Base-by-base conservation (phyloP, 495 filamentous ascomycete species). In the Hypoxylon lienhwacheense region DNA sequence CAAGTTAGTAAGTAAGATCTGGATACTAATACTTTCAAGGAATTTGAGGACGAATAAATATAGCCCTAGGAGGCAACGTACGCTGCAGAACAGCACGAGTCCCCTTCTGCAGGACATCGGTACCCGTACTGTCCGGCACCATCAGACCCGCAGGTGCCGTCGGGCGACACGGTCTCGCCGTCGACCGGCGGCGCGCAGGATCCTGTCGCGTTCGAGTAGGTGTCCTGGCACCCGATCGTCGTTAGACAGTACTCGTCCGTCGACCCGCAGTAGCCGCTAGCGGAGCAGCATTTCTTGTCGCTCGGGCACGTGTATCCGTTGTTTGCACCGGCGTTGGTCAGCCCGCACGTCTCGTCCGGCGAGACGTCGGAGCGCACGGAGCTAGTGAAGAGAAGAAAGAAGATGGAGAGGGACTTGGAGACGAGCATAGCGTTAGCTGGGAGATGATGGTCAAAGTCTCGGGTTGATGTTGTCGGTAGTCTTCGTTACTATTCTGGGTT, bases 201-300 rank as follows among this genome's bases (percentile, higher is more conserved):
- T 25, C 11, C 31, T 10, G 66, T 53, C 8, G 60, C 15, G 49
- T 72, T 72, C 19, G 70, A 70, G 59, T 58, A 72, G 11, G 53
- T 46, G 28, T 48, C 19, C 54, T 70, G 70, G 46, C 70, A 72
- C 4, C 68, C 66, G 10, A 46, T 58, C 10, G 68, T 65, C 19
- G 58, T 69, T 10, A 70, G 55, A 45, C 68, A 72, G 24, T 67
- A 70, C 11, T 48, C 51, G 41, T 70, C 68, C n/a, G 58, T 65
- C 8, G 64, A 35, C 19, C 70, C 70, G 42, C 70, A 72, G 55
- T 66, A 70, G 20, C 70, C 70, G 49, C 60, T 67, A 12, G 54
- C 32, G 11, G 68, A 72, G 61, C 70, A 70, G 61, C 70, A 70
- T 15, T 66, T 62, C 2, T 48, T 53, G 0, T 57, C 61, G 1